Evolutionary conservation across 140 eudicot genomes (phyloP), one percentile per base, ranked within the genome.

Genomic region (Anethum foeniculum): DNA sequence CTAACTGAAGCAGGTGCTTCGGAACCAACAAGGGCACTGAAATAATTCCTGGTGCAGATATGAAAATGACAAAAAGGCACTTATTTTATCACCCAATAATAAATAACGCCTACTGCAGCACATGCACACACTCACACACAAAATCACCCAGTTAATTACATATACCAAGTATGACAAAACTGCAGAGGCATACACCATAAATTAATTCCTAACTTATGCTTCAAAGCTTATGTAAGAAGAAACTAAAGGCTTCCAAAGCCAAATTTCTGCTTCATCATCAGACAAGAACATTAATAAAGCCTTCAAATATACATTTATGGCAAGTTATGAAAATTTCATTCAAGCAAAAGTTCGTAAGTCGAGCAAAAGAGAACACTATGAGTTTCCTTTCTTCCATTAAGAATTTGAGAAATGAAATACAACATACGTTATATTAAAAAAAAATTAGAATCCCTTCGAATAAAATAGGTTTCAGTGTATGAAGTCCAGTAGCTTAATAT

Each of bases 1-100:
- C 71, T 81, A 54, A 87, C 23, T 48, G 84, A 79, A 60, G 83
- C 72, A 47, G 77, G 77, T 58, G 72, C 78, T 77, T 76, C 88
- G 67, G 84, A 60, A 81, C 87, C 83, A 86, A 82, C 79, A 36
- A 91, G 83, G 80, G 76, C 91, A 65, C 89, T 84, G 36, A 81
- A 86, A 64, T 85, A 86, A 80, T 78, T 87, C 92, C 97, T 95
- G 88, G 80, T 78, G 77, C 28, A 67, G 25, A 71, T 21, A 39
- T 71, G 18, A 73, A 28, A 27, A 52, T 19, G 7, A 18, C 49
- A 65, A 14, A 52, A 73, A 47, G 65, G 74, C 12, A n/a, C n/a
- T 21, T 41, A 12, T 13, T 7, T 38, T 51, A 60, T 25, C 34
- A n/a, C 34, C 34, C 69, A 60, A 58, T 23, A 23, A 23, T n/a